Base-by-base conservation (phyloP, 75 land plant genomes). In the Picea glauca region DNA sequence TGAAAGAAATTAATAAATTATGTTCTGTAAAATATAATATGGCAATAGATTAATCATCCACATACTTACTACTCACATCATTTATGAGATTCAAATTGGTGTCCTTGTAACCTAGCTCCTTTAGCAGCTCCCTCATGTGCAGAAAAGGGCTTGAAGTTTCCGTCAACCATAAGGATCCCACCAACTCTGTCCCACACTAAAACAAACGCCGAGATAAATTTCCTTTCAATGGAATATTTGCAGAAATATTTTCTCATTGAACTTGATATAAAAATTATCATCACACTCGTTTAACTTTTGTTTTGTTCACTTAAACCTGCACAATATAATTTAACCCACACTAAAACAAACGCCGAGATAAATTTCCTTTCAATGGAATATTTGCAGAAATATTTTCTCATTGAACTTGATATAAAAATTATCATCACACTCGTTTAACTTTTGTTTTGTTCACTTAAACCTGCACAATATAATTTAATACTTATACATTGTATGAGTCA, bases 131-230 rank as follows among this genome's bases (percentile, higher is more conserved):
- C 73, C 99, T 91, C 31, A 83, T 79, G 78, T 96, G 99, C 65
- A 96, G 85, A 75, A 91, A 92, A 64, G 99, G 99, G 72, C 89
- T 94, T 13, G 99, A 96, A 3, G 94, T 85, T 85, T 96, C 99
- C 72, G 93, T 90, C 38, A 94, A 78, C 87, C 84, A 88, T 23
- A 92, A 76, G 9, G 94, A 79, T 35, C 91, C 94, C 54, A 94
- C 97, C 88, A 92, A 80, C 74, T 96, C 99, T 81, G 99, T 86
- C 74, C 96, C 99, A 84, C 90, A 86, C 99, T 96, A 81, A 70
- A 43, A 40, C 46, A 70, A 70, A 43, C 4, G 26, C 23, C 20
- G 74, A 33, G 12, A 43, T n/a, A n/a, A 43, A 20, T 20, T 70
- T n/a, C 6, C n/a, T 70, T 43, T n/a, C 20, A 18, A 40, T 70